Base-by-base conservation (phyloP, 495 filamentous ascomycete species). In the Penicillium mononematosum region DNA sequence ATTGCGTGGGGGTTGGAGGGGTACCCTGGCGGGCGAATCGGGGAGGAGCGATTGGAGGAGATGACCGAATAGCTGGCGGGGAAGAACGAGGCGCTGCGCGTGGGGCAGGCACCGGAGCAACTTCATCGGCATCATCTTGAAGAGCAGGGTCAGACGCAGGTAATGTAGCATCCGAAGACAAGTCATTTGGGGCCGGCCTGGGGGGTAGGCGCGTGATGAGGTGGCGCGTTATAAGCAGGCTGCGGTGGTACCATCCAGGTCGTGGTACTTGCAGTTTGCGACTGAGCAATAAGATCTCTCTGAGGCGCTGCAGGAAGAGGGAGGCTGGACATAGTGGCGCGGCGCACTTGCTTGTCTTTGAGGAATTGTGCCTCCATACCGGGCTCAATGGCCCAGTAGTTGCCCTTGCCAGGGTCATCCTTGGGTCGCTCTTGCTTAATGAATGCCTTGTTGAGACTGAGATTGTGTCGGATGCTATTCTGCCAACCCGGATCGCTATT, bases 361-460 rank as follows among this genome's bases (percentile, higher is more conserved):
- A 95, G 78, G 67, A 95, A 97, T 54, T 92, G 86, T 20, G 84
- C 76, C 69, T 98, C 94, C 72, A 87, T 86, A 0, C 94, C 94
- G n/a, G 83, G 80, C 64, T 91, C 83, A 63, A 98, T 96, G 16
- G 84, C 83, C 94, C 94, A 98, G 72, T 98, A 98, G 71, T 96
- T 92, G n/a, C 94, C 94, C 73, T 98, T 98, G 53, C 94, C 94
- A 1, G 92, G 91, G 67, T 98, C 94, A 73, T 96, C 92, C 75
- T 98, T 98, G 22, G 94, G 94, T 51, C 93, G 82, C 71, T 96
- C 91, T 68, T 95, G 88, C 71, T 97, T 98, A 60, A 92, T 85
- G 59, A 98, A 98, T n/a, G 88, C 88, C 70, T 97, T 97, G 75
- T 96, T 96, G 22, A 98, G 78, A 65, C 90, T 96, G n/a, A 98